Evolutionary conservation across 345 rosid genomes (phyloP).

Genomic region (Eucalyptus tenuipes): DNA sequence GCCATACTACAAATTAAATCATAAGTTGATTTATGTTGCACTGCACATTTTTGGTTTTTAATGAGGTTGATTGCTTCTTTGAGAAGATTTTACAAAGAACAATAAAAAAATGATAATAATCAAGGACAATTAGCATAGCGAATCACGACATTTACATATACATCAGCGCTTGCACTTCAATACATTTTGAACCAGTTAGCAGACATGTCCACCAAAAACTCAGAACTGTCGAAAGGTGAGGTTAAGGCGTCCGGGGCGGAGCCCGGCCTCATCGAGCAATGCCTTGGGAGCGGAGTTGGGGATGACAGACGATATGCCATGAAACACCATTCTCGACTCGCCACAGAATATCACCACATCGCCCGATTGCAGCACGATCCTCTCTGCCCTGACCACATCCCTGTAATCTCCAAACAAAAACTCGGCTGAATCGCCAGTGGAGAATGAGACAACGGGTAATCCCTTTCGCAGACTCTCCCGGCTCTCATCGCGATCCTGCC

Average conservation of each 20-base stretch:
- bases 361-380: constrained; percentile 29
- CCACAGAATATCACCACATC: constrained; percentile 60
- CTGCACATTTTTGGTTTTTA: background rate
- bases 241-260: constrained; percentile 49
- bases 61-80: background rate
- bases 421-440: constrained; percentile 49
- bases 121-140: background rate
- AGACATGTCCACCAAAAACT: background rate
- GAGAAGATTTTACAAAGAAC: background rate
- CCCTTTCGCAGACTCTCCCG: constrained; percentile 20
- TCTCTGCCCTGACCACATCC: constrained; percentile 18
- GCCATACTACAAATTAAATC: background rate
- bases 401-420: constrained; percentile 33
- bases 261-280: constrained; percentile 17
- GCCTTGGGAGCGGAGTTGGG: constrained; percentile 24
- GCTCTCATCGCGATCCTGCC: constrained; percentile 55
- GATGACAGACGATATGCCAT: constrained; percentile 33
- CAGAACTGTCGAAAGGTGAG: constrained; percentile 45
- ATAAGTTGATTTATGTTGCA: background rate
- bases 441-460: constrained; percentile 44
- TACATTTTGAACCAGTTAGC: background rate
- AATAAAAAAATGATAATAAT: background rate
- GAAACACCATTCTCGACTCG: constrained; percentile 39
- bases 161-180: background rate
- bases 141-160: background rate